Base-by-base conservation (phyloP, 1,284 basidiomycete species). In the Cutaneotrichosporon cavernicola region DNA sequence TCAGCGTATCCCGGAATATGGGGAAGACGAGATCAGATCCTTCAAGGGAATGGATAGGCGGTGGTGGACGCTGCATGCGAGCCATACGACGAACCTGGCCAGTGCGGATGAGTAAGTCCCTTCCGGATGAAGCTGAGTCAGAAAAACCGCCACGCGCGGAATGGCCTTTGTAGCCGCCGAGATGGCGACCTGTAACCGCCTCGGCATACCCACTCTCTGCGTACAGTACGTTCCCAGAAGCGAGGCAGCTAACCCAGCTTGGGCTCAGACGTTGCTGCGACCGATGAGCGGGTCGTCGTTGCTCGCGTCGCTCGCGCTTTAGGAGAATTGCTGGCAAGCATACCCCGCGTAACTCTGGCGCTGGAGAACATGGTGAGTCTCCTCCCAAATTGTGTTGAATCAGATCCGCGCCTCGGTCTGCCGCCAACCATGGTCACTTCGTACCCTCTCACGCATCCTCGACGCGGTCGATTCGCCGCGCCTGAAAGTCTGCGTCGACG, bases 351-450 rank as follows among this genome's bases (percentile, higher is more conserved):
- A 21, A 56, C 21, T 5, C 47, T 67, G 7, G 66, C 66, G 18
- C 31, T 67, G 7, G 66, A 67, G 58, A 67, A 67, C 61, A 67
- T 67, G 66, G 61, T 61, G 6, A 31, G 61, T 32, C n/a, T 11
- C 6, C 11, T 36, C 18, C 32, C 13, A 0, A 4, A 7, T 22
- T 11, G 4, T 18, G 34, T 26, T 57, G 26, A 57, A 30, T 11
- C n/a, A 58, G 57, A 49, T 61, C 40, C 43, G 60, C 30, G 22
- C 49, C 4, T 18, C 13, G 5, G 58, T 51, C 11, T 62, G 61
- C 26, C 38, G 40, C 22, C 21, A 40, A 7, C 32, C 64, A 4
- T 67, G 66, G 66, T 62, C 60, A 26, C 57, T 67, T 6, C 10
- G 8, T 9, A 11, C 31, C 10, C 53, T 67, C 40, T 26, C 34